phyloP scores from a whole-genome alignment of 345 rosid species.

The Euphorbia pulcherrima region DNA sequence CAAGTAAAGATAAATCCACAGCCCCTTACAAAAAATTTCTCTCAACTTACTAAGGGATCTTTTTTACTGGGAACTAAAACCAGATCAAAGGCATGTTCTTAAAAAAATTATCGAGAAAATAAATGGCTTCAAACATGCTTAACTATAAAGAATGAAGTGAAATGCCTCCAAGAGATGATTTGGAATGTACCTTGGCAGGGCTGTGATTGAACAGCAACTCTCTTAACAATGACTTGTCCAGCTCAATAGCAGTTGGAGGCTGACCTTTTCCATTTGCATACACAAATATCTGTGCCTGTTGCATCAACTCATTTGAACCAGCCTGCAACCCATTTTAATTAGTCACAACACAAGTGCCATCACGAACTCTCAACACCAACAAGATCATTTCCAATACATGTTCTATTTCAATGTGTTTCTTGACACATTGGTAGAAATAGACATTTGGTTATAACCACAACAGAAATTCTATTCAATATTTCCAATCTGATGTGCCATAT shows the following conservation, averaged over 20 bases:
- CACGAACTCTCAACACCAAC: neutral
- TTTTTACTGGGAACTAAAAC: too few relatives aligned
- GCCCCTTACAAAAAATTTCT: neutral
- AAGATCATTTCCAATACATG: too few relatives aligned
- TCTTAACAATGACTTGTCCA: slow-evolving; percentile 65
- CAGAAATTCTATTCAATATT: too few relatives aligned
- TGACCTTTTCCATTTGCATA: slow-evolving; percentile 71
- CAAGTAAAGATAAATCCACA: neutral
- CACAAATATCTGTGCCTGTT: slow-evolving; percentile 67
- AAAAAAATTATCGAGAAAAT: too few relatives aligned
- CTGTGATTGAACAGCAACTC: slow-evolving; percentile 83
- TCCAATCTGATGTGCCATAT: too few relatives aligned
- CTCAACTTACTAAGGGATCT: too few relatives aligned
- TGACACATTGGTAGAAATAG: too few relatives aligned
- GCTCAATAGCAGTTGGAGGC: slow-evolving; percentile 87
- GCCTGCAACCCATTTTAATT: slow-evolving; percentile 68
- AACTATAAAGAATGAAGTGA: neutral
- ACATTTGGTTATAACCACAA: too few relatives aligned
- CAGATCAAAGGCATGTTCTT: too few relatives aligned
- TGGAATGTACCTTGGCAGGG: slow-evolving; percentile 64
- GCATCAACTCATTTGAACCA: slow-evolving; percentile 63
- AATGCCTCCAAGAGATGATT: neutral
- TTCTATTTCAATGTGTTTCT: too few relatives aligned
- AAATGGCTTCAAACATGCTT: neutral
- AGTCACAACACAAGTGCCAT: neutral